phyloP scores from a whole-genome alignment of 2,329 filamentous ascomycete genomes.

The Botrytis squamosa region DNA sequence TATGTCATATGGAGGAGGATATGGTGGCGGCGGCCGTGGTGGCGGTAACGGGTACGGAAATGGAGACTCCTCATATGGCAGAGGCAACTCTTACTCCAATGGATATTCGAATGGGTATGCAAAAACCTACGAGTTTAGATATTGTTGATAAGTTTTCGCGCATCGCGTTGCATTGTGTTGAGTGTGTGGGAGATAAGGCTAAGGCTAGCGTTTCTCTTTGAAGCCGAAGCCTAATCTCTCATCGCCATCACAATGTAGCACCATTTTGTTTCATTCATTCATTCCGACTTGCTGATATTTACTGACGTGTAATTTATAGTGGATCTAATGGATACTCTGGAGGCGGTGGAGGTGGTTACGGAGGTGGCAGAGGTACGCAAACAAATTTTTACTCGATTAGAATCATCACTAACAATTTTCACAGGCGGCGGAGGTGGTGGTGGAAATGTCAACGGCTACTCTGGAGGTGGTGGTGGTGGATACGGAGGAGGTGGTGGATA shows the following conservation, averaged over 20 bases:
- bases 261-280: slow-evolving; percentile 26
- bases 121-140: slow-evolving; percentile 40
- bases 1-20: slow-evolving; percentile 63
- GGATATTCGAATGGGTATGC: slow-evolving; percentile 53
- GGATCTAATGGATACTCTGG: slow-evolving; percentile 51
- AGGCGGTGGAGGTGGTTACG: slow-evolving; percentile 41
- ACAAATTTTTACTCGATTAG: slow-evolving; percentile 30
- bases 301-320: slow-evolving; percentile 46
- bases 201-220: slow-evolving; percentile 26
- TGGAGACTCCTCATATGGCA: slow-evolving; percentile 54
- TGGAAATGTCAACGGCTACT: slow-evolving; percentile 38
- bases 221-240: slow-evolving; percentile 13
- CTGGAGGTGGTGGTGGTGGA: slow-evolving; percentile 35
- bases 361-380: slow-evolving; percentile 31
- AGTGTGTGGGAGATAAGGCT: slow-evolving; percentile 28
- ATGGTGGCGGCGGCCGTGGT: slow-evolving; percentile 54
- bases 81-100: slow-evolving; percentile 46
- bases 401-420: slow-evolving; percentile 1
- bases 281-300: slow-evolving; percentile 21
- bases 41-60: slow-evolving; percentile 52
- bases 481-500: slow-evolving; percentile 43
- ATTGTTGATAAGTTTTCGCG: slow-evolving; percentile 39
- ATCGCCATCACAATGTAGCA: slow-evolving; percentile 27
- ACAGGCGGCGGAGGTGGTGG: slow-evolving; percentile 42
- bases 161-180: slow-evolving; percentile 36